Evolutionary conservation across 805 yeast species (phyloP).

Genomic region (Kluyveromyces dobzhanskii): DNA sequence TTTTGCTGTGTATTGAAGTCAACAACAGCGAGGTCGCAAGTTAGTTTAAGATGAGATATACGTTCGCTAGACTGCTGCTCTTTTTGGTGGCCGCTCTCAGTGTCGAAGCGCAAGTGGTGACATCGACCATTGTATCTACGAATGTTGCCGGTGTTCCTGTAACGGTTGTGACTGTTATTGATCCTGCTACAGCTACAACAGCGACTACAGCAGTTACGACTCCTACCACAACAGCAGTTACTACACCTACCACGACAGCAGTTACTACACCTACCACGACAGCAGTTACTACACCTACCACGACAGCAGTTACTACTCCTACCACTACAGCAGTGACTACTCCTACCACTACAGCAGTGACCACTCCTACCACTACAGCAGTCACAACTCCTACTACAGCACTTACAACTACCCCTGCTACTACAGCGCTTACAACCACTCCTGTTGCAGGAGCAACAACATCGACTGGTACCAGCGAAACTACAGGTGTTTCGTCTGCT

Average conservation of each 20-base stretch:
- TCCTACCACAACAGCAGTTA: slow-evolving; percentile 7
- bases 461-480: slow-evolving; percentile 19
- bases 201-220: slow-evolving; percentile 7
- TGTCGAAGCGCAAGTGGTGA: slow-evolving; percentile 3
- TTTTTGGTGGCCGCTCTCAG: not conserved
- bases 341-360: slow-evolving; percentile 11
- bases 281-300: slow-evolving; percentile 10
- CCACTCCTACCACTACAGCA: slow-evolving; percentile 12
- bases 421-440: slow-evolving; percentile 20
- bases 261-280: slow-evolving; percentile 9
- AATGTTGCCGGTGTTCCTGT: slow-evolving; percentile 5
- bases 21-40: not conserved
- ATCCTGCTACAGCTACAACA: slow-evolving; percentile 4
- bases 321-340: slow-evolving; percentile 8
- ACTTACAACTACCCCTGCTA: slow-evolving; percentile 20
- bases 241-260: slow-evolving; percentile 8
- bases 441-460: slow-evolving; percentile 19
- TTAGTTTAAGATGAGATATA: not conserved
- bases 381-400: slow-evolving; percentile 12
- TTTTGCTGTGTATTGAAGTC: too few species aligned
- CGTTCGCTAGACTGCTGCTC: slow-evolving; percentile 4
- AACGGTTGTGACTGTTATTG: slow-evolving; percentile 2
- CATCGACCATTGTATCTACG: slow-evolving; percentile 1
- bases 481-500: slow-evolving; percentile 4
- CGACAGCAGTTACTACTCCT: slow-evolving; percentile 8